phyloP scores from a whole-genome alignment of 1,284 basidiomycete genomes.

The Porogramme epimiltina region DNA sequence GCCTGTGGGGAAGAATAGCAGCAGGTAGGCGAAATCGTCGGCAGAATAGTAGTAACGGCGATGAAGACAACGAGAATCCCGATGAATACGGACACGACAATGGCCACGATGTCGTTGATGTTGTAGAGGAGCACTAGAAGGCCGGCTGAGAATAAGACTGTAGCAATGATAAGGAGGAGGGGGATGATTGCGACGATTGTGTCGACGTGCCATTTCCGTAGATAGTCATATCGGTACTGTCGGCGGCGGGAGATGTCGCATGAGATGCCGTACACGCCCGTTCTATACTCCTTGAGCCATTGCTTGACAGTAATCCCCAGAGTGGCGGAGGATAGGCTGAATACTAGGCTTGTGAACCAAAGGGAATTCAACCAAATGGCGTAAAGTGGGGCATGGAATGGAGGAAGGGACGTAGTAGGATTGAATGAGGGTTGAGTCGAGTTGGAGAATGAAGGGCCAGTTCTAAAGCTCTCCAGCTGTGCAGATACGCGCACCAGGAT shows the following conservation, averaged over 20 bases:
- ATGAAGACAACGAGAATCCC: slow-evolving; percentile 5
- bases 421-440: slow-evolving; percentile 6
- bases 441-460: slow-evolving; percentile 13
- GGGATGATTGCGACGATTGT: slow-evolving; percentile 19
- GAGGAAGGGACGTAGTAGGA: background rate
- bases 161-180: slow-evolving; percentile 16
- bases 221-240: slow-evolving; percentile 16
- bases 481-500: background rate
- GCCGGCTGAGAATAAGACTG: slow-evolving; percentile 19
- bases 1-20: slow-evolving; percentile 19
- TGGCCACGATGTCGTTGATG: slow-evolving; percentile 11
- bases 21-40: slow-evolving; percentile 11
- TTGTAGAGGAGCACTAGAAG: slow-evolving; percentile 17
- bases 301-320: slow-evolving; percentile 19
- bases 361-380: slow-evolving; percentile 15
- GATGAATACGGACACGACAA: slow-evolving; percentile 8
- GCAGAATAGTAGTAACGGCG: slow-evolving; percentile 9
- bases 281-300: slow-evolving; percentile 21
- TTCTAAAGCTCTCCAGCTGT: background rate
- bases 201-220: slow-evolving; percentile 14
- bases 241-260: slow-evolving; percentile 18
- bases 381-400: slow-evolving; percentile 6
- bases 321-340: slow-evolving; percentile 12
- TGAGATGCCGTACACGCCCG: slow-evolving; percentile 13
- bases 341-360: slow-evolving; percentile 21